These are phyloP conservation scores for Boletellus ananiceps DNA, from an alignment of 768 basidiomycete genomes.

Conservation along the genomic window DNA sequence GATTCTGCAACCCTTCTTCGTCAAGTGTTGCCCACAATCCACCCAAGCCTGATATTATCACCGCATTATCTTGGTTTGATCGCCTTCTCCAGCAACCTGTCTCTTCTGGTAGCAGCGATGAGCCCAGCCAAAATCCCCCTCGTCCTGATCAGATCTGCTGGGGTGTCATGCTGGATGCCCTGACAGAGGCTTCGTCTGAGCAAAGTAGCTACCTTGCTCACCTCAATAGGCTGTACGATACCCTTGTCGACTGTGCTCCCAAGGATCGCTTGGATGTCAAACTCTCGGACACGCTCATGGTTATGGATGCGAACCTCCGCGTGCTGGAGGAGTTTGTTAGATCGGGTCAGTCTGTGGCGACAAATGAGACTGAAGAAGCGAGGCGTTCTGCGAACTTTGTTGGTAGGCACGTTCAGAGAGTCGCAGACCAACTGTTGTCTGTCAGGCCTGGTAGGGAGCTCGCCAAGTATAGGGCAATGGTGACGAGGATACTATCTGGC, in stretches of 20 bases:
- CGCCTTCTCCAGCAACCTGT: conserved; percentile 48
- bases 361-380: conserved; percentile 4
- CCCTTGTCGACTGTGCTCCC: conserved; percentile 33
- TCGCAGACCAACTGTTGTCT: conserved; percentile 4
- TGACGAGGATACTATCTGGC: conserved; percentile 16
- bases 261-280: conserved; percentile 35
- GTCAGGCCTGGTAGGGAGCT: conserved; percentile 15
- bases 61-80: conserved; percentile 70
- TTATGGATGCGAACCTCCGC: conserved; percentile 41
- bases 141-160: conserved; percentile 55
- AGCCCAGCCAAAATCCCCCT: conserved; percentile 39
- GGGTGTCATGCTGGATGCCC: conserved; percentile 53
- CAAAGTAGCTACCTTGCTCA: conserved; percentile 43
- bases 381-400: conserved; percentile 26
- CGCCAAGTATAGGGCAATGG: conserved; percentile 12
- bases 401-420: conserved; percentile 9
- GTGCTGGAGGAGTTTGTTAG: conserved; percentile 23
- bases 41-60: conserved; percentile 44
- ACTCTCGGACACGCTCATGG: conserved; percentile 37
- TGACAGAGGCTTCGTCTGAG: conserved; percentile 35
- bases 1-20: conserved; percentile 52
- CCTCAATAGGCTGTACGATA: conserved; percentile 51
- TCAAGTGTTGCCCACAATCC: neutral
- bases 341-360: neutral
- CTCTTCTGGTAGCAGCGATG: conserved; percentile 35